Evolutionary conservation across 2,329 filamentous ascomycete genomes (phyloP).

Genomic region (Cercospora sojina): DNA sequence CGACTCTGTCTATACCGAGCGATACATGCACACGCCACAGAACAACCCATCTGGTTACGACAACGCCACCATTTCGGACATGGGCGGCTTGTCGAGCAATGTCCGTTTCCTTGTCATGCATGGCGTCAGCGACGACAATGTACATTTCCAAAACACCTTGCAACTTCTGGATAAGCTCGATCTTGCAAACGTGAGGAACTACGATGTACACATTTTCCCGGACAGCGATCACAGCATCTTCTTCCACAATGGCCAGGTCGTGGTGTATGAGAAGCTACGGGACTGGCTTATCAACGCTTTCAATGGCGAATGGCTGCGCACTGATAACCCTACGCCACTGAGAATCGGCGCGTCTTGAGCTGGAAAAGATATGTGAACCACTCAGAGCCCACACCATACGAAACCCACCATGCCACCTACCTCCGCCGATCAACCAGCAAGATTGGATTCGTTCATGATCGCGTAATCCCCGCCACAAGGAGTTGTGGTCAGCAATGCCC

Average conservation of each 20-base stretch:
- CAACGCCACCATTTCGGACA: constrained; percentile 71
- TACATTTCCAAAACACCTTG: constrained; percentile 93
- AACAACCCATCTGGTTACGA: constrained; percentile 77
- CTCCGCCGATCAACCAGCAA: neutral
- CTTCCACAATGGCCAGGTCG: constrained; percentile 87
- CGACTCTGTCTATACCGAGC: constrained; percentile 87
- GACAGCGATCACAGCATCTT: constrained; percentile 94
- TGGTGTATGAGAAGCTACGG: constrained; percentile 85
- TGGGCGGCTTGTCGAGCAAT: constrained; percentile 68
- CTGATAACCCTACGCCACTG: constrained; percentile 52
- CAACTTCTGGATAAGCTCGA: constrained; percentile 84
- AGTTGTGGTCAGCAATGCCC: fast-evolving
- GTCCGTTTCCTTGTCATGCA: constrained; percentile 95
- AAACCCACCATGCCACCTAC: neutral
- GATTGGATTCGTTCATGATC: neutral
- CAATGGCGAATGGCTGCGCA: constrained; percentile 85
- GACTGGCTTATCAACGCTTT: constrained; percentile 97
- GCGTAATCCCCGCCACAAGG: neutral
- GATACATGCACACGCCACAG: constrained; percentile 95
- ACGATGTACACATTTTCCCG: constrained; percentile 94
- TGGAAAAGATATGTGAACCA: neutral
- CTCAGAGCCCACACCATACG: neutral
- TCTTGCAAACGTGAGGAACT: constrained; percentile 78
- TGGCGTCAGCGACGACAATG: constrained; percentile 94
- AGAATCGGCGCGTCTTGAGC: constrained; percentile 14